These are phyloP conservation scores for Hydnomerulius pinastri DNA, from an alignment of 768 basidiomycete species.

Conservation along the genomic window DNA sequence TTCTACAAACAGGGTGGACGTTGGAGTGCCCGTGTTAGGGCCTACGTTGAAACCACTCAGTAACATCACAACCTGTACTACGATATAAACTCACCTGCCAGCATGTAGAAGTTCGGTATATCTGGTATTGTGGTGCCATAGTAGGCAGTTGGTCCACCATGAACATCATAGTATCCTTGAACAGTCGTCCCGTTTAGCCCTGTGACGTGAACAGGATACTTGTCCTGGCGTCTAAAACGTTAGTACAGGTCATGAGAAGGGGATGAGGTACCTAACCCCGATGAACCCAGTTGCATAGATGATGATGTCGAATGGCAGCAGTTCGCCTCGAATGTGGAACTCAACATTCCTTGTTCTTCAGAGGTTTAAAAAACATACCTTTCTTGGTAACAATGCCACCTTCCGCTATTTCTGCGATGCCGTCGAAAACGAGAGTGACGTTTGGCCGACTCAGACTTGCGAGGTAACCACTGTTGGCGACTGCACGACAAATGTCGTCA, in stretches of 20 bases:
- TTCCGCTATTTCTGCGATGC: slow-evolving; percentile 16
- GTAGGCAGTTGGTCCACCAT: slow-evolving; percentile 37
- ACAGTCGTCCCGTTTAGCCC: slow-evolving; percentile 26
- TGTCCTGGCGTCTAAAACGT: slow-evolving; percentile 16
- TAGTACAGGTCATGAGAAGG: not conserved
- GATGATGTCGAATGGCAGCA: slow-evolving; percentile 34
- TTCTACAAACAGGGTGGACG: slow-evolving; percentile 28
- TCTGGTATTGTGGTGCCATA: slow-evolving; percentile 33
- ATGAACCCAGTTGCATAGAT: slow-evolving; percentile 36
- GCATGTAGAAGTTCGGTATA: slow-evolving; percentile 39
- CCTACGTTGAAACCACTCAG: slow-evolving; percentile 10
- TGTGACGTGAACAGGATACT: slow-evolving; percentile 22
- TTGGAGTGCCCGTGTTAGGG: slow-evolving; percentile 28
- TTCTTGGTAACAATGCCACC: slow-evolving; percentile 27
- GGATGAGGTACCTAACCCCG: slow-evolving; percentile 17
- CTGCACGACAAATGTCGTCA: slow-evolving; percentile 6
- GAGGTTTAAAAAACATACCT: slow-evolving; percentile 4
- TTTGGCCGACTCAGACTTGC: slow-evolving; percentile 23
- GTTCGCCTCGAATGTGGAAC: slow-evolving; percentile 22
- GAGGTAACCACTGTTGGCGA: slow-evolving; percentile 31
- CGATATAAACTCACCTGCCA: slow-evolving; percentile 25
- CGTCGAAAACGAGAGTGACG: slow-evolving; percentile 27
- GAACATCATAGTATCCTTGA: slow-evolving; percentile 27
- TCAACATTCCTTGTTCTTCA: not conserved
- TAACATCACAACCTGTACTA: not conserved